Percentiles rank a stretch among this genome's conserved stretches.
Evolutionary conservation across 2,329 filamentous ascomycete genomes (phyloP).

Genomic region (Diaporthe sp.): DNA sequence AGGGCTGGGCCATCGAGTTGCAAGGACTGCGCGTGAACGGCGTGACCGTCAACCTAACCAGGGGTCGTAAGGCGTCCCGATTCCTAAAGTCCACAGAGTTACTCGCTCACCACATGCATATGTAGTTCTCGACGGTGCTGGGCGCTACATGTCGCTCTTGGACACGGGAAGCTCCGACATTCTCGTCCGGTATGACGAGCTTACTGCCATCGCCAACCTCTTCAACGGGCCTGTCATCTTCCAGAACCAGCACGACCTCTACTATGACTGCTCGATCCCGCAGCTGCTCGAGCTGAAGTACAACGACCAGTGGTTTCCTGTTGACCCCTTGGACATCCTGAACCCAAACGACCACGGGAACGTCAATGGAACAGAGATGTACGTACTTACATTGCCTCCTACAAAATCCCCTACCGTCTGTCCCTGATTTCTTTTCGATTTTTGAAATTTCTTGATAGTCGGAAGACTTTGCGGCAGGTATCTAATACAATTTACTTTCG

Average conservation of each 20-base stretch:
- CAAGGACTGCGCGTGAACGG: conserved; percentile 15
- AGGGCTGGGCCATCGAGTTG: conserved; percentile 18
- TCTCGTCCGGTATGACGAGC: conserved; percentile 1
- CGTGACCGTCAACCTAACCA: conserved; percentile 9
- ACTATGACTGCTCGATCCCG: conserved; percentile 23
- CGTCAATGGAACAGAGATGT: conserved; percentile 16
- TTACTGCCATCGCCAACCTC: background rate
- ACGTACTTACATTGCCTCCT: background rate
- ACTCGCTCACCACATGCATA: background rate
- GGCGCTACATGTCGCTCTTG: conserved; percentile 14
- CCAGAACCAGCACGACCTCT: conserved; percentile 13
- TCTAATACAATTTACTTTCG: background rate
- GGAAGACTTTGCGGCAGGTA: background rate
- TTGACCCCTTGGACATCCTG: background rate
- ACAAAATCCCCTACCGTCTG: background rate
- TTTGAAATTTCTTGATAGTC: background rate
- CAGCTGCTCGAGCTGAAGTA: conserved; percentile 17
- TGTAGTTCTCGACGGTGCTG: background rate
- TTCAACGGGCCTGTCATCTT: conserved; percentile 15
- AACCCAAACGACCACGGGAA: conserved; percentile 10
- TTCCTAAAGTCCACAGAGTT: no score
- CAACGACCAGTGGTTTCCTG: conserved; percentile 17
- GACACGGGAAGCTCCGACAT: conserved; percentile 16
- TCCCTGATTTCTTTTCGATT: background rate
- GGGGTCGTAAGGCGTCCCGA: conserved; percentile 4